These are phyloP conservation scores for Chaetoceros tenuissimus DNA, from an alignment of 108 stramenopile species.

Conservation along the genomic window DNA sequence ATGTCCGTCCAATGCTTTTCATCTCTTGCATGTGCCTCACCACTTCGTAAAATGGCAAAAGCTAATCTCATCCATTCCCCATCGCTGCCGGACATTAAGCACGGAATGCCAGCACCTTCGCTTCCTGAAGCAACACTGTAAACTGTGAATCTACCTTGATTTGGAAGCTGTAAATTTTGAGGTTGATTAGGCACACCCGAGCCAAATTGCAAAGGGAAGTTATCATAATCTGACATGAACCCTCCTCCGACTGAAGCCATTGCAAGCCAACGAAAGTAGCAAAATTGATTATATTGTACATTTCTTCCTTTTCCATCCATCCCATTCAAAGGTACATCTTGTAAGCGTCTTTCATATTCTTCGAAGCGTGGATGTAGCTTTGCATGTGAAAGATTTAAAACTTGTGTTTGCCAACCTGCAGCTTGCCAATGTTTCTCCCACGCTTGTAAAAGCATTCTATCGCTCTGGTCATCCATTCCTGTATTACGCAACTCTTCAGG, in stretches of 20 bases:
- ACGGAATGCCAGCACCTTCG: no score
- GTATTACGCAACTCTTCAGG: no score
- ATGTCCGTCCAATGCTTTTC: no score
- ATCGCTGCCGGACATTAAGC: neutral
- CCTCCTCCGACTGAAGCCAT: constrained; percentile 5
- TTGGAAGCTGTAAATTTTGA: no score
- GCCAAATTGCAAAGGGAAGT: neutral
- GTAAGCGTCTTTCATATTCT: no score
- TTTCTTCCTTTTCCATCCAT: no score
- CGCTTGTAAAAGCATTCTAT: constrained; percentile 5
- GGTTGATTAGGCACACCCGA: neutral
- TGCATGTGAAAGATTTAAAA: constrained; percentile 4
- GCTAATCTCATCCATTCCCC: constrained; percentile 4
- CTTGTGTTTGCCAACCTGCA: constrained; percentile 15
- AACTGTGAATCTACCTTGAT: neutral
- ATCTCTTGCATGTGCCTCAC: no score
- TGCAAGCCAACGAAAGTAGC: neutral
- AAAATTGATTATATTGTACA: no score
- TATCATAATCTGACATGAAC: constrained; percentile 7
- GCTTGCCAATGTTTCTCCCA: constrained; percentile 16
- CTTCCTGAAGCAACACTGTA: constrained; percentile 1
- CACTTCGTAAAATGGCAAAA: neutral
- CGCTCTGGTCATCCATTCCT: constrained; percentile 13
- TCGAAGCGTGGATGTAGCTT: no score
- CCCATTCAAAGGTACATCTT: no score